Evolutionary conservation across 768 basidiomycete genomes (phyloP), one percentile per base, ranked within the genome.

Genomic region (Boletus barrowsii): DNA sequence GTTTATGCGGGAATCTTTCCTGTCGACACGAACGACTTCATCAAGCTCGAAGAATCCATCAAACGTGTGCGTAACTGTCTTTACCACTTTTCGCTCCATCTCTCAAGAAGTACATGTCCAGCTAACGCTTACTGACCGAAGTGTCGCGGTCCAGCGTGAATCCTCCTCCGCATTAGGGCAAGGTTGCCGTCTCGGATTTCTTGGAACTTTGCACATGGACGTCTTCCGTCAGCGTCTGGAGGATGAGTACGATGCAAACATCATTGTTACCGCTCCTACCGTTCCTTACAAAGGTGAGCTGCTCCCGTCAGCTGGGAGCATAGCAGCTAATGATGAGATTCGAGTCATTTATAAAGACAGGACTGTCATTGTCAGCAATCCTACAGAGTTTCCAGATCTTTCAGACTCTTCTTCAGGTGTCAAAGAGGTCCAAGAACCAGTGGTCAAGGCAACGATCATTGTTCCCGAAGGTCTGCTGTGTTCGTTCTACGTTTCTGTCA

Each of bases 1-100:
- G 93, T 98, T 17, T 98, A 86, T 67, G 94, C 95, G 6, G 97
- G 97, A 20, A 79, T 98, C 36, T 99, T 93, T 68, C 97, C 97
- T 0, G 79, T 97, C 30, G 93, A 98, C 54, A 88, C 84, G 48
- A 88, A 78, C 51, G 94, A 98, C 66, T 98, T 98, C 65, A 77
- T 83, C 13, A 95, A 96, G 73, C 80, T 99, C 3, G 97, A 98
- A 69, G 97, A 98, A 72, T 96, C 96, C 0, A 90, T 98, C 55
- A 89, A 88, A 66, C 75, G 93, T 65, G 95, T 94, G 67, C 33
- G 83, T 61, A 24, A 32, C 20, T 9, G 4, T 52, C 32, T 46
- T 17, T 36, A n/a, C 4, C 13, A 26, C 26, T 20, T 44, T 57
- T 53, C 52, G 20, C 14, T 48, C 51, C 41, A 58, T 14, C 47